A percentile compares a stretch with the other conserved stretches of the same genome.
Evolutionary conservation across 1,284 basidiomycete species (phyloP).

Genomic region (Kalmanozyma brasiliensis): DNA sequence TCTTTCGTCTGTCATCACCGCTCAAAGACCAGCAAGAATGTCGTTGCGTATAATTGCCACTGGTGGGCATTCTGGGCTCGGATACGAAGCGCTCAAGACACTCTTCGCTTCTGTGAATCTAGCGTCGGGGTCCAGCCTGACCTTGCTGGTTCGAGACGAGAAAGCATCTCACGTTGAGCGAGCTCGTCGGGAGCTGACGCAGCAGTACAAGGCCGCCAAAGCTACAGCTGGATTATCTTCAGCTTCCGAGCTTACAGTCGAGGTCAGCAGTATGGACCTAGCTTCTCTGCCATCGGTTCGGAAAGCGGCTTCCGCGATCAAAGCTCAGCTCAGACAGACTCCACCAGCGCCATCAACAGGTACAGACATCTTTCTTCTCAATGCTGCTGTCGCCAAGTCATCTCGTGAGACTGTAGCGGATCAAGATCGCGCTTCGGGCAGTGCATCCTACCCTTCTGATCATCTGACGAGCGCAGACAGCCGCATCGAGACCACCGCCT

Average conservation of each 20-base stretch:
- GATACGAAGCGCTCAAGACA: constrained; percentile 43
- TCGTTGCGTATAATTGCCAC: constrained; percentile 37
- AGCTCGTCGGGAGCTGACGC: constrained; percentile 12
- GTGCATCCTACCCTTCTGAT: constrained; percentile 14
- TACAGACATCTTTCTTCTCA: constrained; percentile 44
- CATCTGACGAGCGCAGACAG: constrained; percentile 21
- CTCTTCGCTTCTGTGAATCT: constrained; percentile 23
- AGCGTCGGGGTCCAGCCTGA: constrained; percentile 16
- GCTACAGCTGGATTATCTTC: background rate
- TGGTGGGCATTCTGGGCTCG: constrained; percentile 45
- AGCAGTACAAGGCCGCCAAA: constrained; percentile 9
- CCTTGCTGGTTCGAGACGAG: constrained; percentile 24
- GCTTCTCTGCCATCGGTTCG: constrained; percentile 36
- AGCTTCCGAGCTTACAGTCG: constrained; percentile 6
- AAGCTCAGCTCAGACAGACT: constrained; percentile 10
- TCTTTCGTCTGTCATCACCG: background rate
- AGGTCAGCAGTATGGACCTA: constrained; percentile 27
- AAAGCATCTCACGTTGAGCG: constrained; percentile 5
- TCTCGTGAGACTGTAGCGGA: constrained; percentile 19
- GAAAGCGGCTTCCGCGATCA: constrained; percentile 27
- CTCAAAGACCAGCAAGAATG: constrained; percentile 4
- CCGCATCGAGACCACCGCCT: constrained; percentile 41
- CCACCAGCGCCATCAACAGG: background rate
- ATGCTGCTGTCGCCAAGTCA: constrained; percentile 46
- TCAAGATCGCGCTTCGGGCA: constrained; percentile 10